Percentiles rank a stretch among this genome's conserved stretches.
These are phyloP conservation scores for Mycosphaerella sp. DNA, from an alignment of 2,329 filamentous ascomycete species.

Conservation along the genomic window DNA sequence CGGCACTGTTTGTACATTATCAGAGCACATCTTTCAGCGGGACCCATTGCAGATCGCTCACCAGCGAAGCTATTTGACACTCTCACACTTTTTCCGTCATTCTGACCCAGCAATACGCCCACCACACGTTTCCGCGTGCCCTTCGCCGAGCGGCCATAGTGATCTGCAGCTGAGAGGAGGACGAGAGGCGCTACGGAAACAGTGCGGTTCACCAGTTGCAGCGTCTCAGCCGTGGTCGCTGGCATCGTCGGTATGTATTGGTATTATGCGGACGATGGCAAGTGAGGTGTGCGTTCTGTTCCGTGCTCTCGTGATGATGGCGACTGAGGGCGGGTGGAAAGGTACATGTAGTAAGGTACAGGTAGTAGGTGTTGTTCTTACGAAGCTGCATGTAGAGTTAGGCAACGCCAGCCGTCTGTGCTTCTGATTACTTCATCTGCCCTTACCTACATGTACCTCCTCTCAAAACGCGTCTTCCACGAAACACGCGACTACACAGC, in stretches of 20 bases:
- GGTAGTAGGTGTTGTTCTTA: no score
- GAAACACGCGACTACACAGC: not conserved
- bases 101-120: slow-evolving; percentile 89
- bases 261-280: not conserved
- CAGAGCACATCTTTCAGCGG: slow-evolving; percentile 1
- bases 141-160: slow-evolving; percentile 91
- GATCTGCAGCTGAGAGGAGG: slow-evolving; percentile 94
- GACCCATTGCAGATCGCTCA: slow-evolving; percentile 36
- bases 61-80: slow-evolving; percentile 99
- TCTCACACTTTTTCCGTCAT: slow-evolving; percentile 90
- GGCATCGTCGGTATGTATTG: slow-evolving; percentile 59
- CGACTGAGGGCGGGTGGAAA: not conserved
- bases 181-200: slow-evolving; percentile 97
- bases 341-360: no score
- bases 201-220: slow-evolving; percentile 87
- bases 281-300: not conserved
- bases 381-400: no score
- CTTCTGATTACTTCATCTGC: no score
- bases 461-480: no score
- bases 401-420: no score
- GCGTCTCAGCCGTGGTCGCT: slow-evolving; percentile 91
- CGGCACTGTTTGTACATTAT: slow-evolving; percentile 57
- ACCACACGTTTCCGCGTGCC: slow-evolving; percentile 85
- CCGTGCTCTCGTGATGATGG: slow-evolving; percentile 9
- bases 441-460: no score